These are phyloP conservation scores for Lathyrus oleraceus DNA, from an alignment of 306 rosid genomes.

Conservation along the genomic window DNA sequence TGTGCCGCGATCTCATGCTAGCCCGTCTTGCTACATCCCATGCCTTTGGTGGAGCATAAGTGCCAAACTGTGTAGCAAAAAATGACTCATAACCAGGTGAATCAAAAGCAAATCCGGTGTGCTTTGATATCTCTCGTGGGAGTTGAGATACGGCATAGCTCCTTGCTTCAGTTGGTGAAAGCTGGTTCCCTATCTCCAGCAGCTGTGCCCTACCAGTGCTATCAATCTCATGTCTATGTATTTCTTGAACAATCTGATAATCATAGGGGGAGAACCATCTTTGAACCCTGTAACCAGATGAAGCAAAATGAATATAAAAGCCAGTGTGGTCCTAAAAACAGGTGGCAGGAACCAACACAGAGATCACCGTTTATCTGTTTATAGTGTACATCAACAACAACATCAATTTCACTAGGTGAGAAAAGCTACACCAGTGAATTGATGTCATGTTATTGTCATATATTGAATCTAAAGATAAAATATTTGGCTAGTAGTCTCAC, in stretches of 20 bases:
- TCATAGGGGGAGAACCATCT: constrained; percentile 96
- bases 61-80: constrained; percentile 81
- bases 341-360: not conserved
- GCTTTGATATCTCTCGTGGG: constrained; percentile 74
- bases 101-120: constrained; percentile 95
- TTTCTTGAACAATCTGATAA: constrained; percentile 91
- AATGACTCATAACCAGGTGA: constrained; percentile 95
- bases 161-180: constrained; percentile 74
- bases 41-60: constrained; percentile 79
- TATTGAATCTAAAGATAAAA: not conserved
- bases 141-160: constrained; percentile 81
- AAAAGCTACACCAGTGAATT: not conserved
- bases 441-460: not conserved
- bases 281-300: constrained; percentile 63
- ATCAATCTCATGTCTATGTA: constrained; percentile 76
- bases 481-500: not conserved
- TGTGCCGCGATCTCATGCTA: constrained; percentile 64
- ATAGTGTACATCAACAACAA: not conserved
- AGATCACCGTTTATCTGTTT: not conserved
- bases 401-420: constrained; percentile 1
- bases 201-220: constrained; percentile 55
- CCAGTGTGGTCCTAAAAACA: not conserved
- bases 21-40: constrained; percentile 99
- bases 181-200: constrained; percentile 63
- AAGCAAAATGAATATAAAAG: constrained; percentile 24